Evolutionary conservation across 169 alveolate species (phyloP).

Genomic region (Plasmodium inui): DNA sequence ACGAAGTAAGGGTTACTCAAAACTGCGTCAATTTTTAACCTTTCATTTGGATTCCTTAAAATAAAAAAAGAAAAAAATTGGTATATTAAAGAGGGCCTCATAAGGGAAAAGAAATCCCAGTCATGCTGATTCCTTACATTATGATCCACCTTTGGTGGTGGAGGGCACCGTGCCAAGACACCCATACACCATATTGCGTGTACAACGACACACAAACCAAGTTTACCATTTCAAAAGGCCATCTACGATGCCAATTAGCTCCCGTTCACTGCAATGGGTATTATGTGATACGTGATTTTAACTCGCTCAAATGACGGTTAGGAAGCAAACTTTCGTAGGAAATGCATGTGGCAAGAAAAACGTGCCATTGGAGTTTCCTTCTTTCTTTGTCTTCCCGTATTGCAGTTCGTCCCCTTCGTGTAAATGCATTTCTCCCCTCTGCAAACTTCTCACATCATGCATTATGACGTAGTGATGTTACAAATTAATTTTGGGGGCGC

Average conservation of each 20-base stretch:
- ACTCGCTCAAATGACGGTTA: neutral
- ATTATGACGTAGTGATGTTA: neutral
- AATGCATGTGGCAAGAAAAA: neutral
- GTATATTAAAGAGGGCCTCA: neutral
- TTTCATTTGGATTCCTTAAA: constrained; percentile 69
- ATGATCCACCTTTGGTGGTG: neutral
- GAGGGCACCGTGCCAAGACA: neutral
- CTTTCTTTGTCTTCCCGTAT: neutral
- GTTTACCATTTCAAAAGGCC: constrained; percentile 73
- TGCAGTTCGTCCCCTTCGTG: neutral
- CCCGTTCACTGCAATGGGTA: constrained; percentile 46
- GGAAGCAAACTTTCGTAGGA: neutral
- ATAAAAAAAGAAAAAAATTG: neutral
- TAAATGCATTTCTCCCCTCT: neutral
- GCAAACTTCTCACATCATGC: neutral
- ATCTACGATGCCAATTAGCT: constrained; percentile 45
- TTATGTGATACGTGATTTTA: neutral
- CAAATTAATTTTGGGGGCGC: neutral
- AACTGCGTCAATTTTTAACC: constrained; percentile 69
- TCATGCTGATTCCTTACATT: neutral
- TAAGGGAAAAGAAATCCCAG: neutral
- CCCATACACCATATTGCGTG: neutral
- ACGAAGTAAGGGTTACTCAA: constrained; percentile 56
- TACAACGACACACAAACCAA: neutral
- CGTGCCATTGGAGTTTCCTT: neutral